Base-by-base conservation (phyloP, 495 filamentous ascomycete species). In the Penicillium chermesinum region DNA sequence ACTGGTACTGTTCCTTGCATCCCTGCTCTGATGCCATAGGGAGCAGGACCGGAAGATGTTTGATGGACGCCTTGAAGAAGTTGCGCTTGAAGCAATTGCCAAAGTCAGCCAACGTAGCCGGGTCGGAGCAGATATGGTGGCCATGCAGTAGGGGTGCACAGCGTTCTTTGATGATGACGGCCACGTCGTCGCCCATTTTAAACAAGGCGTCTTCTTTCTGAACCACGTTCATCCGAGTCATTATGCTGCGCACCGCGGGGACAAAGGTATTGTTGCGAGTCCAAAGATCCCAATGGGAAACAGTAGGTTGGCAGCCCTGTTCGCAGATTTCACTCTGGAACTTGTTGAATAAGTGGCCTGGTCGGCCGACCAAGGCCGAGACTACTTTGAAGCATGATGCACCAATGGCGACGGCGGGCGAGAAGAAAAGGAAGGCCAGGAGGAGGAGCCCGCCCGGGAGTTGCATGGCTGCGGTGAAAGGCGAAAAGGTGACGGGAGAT, bases 251-350 rank as follows among this genome's bases (percentile, higher is more conserved):
- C 32, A 71, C 67, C 9, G 69, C 65, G 37, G 70, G 70, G 7
- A 70, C 55, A 40, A 71, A 73, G 22, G 66, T 61, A 52, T 71
- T 67, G 54, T 69, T 64, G 58, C 67, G 66, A 14, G 70, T 71
- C 70, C 70, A 73, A 33, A 71, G 66, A 46, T 73, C 70, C 70
- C 70, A 73, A 46, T 71, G 68, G 2, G 70, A 63, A 45, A 73
- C 53, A 10, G 67, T 71, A 18, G 70, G 70, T 35, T 69, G 61
- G 34, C 70, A 73, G 39, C 70, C 70, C 7, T 47, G 54, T 10
- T 65, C 66, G 53, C 70, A 73, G 55, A 73, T 67, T 41, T 73
- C 68, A 17, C 47, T 56, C 52, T 73, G 68, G 47, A 71, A 73
- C 40, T 65, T 64, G 17, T 64, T 52, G 55, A 64, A 69, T 35